Conservation (phyloP, 73 alveolate genomes). For the Urostyla sp. region DNA sequence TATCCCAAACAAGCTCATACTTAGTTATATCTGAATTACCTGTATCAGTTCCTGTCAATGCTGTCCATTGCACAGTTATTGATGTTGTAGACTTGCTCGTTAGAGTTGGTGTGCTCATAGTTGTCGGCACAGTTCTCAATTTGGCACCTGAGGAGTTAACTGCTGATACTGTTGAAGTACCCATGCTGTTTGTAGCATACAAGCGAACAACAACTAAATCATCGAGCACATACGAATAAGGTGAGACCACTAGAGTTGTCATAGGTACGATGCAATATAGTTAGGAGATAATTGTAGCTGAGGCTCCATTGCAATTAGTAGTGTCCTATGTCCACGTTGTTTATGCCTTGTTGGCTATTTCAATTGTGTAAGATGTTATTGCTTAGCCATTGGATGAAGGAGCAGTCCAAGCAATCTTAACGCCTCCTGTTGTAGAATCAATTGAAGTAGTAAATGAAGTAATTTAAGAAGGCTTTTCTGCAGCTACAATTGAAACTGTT, state of each 20-base stretch:
- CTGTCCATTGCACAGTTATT: conserved; percentile 55
- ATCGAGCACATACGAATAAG: background rate
- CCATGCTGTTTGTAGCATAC: conserved; percentile 52
- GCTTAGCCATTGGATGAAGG: background rate
- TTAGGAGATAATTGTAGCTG: background rate
- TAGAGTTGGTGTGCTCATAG: conserved; percentile 27
- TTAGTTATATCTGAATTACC: conserved; percentile 35
- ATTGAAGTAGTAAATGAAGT: background rate
- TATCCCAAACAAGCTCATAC: conserved; percentile 47
- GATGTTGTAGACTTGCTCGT: background rate
- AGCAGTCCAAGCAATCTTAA: conserved; percentile 7
- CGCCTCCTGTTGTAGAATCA: conserved; percentile 2
- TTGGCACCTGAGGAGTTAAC: conserved; percentile 31
- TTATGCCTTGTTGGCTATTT: background rate
- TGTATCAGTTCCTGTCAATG: conserved; percentile 28
- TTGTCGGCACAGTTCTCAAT: conserved; percentile 34
- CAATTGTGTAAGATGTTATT: conserved; percentile 6
- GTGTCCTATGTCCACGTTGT: background rate
- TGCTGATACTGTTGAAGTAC: conserved; percentile 12
- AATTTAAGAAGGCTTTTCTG: background rate
- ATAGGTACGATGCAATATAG: conserved; percentile 44
- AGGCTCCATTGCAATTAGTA: conserved; percentile 40
- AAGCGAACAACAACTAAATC: conserved; percentile 37
- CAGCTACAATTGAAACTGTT: background rate
- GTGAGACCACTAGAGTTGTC: conserved; percentile 21